Evolutionary conservation across 192 early-diverging fungal species (phyloP).

Genomic region (Diversispora epigaea): DNA sequence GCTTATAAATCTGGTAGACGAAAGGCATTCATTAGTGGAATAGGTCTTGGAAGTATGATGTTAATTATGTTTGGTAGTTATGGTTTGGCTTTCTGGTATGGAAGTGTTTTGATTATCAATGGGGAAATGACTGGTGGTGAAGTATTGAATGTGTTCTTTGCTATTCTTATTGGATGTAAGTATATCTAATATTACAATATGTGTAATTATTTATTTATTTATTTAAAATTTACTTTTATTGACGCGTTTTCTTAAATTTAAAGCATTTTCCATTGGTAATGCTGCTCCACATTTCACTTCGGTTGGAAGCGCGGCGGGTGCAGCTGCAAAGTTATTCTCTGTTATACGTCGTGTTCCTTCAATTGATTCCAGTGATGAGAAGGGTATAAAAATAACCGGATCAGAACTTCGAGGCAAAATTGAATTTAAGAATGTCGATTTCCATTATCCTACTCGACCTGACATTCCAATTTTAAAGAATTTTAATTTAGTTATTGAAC

Average conservation of each 20-base stretch:
- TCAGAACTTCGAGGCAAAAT: slow-evolving; percentile 60
- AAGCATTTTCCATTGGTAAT: slow-evolving; percentile 31
- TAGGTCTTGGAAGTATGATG: slow-evolving; percentile 58
- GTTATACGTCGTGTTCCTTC: slow-evolving; percentile 80
- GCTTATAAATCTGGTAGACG: slow-evolving; percentile 67
- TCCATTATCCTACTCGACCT: slow-evolving; percentile 81
- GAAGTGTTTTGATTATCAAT: slow-evolving; percentile 60
- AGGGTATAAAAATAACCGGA: slow-evolving; percentile 47
- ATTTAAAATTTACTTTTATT: background rate
- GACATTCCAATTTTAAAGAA: slow-evolving; percentile 79
- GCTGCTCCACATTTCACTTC: slow-evolving; percentile 72
- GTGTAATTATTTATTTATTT: background rate
- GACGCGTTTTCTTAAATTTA: background rate
- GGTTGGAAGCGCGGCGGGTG: slow-evolving; percentile 76
- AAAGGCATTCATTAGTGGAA: slow-evolving; percentile 58
- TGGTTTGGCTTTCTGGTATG: slow-evolving; percentile 86
- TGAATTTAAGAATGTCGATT: slow-evolving; percentile 73
- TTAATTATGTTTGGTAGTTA: slow-evolving; percentile 71
- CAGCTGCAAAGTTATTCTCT: slow-evolving; percentile 75
- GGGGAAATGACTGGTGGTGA: slow-evolving; percentile 44
- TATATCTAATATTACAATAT: background rate
- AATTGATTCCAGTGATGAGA: slow-evolving; percentile 62
- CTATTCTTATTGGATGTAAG: slow-evolving; percentile 76
- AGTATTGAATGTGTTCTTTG: slow-evolving; percentile 85
- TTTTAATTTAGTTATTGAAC: slow-evolving; percentile 64